Conservation (phyloP, 768 basidiomycete species). For the Trametes meyenii region DNA sequence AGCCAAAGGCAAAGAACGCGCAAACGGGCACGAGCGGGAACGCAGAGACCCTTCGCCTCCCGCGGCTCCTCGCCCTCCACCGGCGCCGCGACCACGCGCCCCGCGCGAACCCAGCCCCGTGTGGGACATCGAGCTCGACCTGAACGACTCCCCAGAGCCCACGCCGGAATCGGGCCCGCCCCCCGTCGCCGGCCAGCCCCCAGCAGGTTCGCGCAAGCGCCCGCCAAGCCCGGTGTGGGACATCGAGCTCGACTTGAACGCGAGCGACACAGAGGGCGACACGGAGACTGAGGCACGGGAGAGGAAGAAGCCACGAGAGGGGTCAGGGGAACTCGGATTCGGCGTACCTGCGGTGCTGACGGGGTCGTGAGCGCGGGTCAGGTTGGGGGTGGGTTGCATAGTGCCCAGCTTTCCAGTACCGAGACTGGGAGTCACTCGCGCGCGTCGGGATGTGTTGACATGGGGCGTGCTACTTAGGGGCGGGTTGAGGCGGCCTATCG, state of each 20-base stretch:
- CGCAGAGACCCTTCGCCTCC: background rate
- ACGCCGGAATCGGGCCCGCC: constrained; percentile 20
- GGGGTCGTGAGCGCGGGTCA: background rate
- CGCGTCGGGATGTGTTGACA: too few species aligned
- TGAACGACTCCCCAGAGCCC: constrained; percentile 36
- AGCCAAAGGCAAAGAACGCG: constrained; percentile 16
- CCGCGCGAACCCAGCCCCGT: constrained; percentile 55
- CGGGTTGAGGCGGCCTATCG: too few species aligned
- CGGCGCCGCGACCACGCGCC: constrained; percentile 14
- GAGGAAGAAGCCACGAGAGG: constrained; percentile 18
- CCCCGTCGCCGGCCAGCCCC: background rate
- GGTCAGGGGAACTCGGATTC: constrained; percentile 22
- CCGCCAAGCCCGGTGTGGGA: constrained; percentile 38
- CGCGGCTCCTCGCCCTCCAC: constrained; percentile 6
- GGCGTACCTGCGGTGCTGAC: constrained; percentile 19
- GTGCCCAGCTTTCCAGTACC: too few species aligned
- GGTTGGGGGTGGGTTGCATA: too few species aligned
- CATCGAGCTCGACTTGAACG: constrained; percentile 50
- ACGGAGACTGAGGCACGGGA: background rate
- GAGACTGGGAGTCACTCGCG: too few species aligned
- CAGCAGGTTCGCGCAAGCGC: constrained; percentile 17
- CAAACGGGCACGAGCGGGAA: background rate
- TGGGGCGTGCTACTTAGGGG: too few species aligned
- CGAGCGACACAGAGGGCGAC: constrained; percentile 14
- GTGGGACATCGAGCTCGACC: constrained; percentile 76